phyloP scores from a whole-genome alignment of 202 grass and related monocot genomes.

The Zizania palustris region DNA sequence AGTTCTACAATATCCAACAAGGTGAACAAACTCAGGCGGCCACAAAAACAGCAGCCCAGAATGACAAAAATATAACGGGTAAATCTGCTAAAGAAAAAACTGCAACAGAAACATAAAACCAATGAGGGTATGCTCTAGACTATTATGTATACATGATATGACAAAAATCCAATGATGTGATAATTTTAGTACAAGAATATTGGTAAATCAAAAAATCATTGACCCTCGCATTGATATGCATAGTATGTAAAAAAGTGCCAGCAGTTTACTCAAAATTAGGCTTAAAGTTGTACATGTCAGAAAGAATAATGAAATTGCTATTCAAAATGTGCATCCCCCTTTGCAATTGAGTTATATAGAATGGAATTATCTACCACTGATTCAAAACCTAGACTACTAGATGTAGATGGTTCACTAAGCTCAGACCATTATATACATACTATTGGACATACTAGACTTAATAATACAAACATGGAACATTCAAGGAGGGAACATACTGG shows the following conservation, averaged over 20 bases:
- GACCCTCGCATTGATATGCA: constrained; percentile 14
- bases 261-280: constrained; percentile 13
- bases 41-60: constrained; percentile 10
- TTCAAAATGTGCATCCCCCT: not conserved
- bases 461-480: constrained; percentile 22
- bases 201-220: constrained; percentile 5
- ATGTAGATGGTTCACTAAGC: not conserved
- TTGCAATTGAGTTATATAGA: not conserved
- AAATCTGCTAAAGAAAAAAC: not conserved
- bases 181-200: not conserved
- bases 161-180: constrained; percentile 3
- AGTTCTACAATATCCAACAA: constrained; percentile 50
- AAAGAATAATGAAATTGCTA: not conserved
- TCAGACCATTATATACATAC: not conserved
- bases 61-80: not conserved
- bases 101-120: constrained; percentile 24
- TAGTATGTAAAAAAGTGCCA: constrained; percentile 27
- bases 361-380: not conserved
- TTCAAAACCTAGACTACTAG: not conserved
- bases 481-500: constrained; percentile 51
- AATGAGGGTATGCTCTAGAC: constrained; percentile 20
- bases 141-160: constrained; percentile 22
- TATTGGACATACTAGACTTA: not conserved
- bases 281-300: constrained; percentile 4
- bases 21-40: constrained; percentile 22